phyloP scores from a whole-genome alignment of 495 filamentous ascomycete genomes.

The Aspergillus leporis region DNA sequence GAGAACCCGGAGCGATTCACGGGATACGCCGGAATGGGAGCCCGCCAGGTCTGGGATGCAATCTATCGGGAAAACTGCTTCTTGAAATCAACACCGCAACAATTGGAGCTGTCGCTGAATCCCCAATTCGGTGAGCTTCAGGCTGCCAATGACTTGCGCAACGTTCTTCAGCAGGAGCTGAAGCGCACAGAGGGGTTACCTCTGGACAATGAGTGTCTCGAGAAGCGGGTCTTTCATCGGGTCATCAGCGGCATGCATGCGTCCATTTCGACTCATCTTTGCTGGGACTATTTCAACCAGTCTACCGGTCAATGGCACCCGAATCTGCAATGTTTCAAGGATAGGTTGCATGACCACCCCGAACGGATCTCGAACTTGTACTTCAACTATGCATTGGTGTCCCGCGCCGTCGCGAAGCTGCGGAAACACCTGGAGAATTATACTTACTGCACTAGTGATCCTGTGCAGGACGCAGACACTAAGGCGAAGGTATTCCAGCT shows the following conservation, averaged over 20 bases:
- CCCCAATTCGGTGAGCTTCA: conserved; percentile 44
- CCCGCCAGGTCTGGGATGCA: conserved; percentile 90
- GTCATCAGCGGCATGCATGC: conserved; percentile 97
- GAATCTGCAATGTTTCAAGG: conserved; percentile 86
- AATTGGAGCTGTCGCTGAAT: conserved; percentile 31
- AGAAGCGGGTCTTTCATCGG: conserved; percentile 96
- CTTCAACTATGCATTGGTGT: conserved; percentile 95
- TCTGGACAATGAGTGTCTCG: conserved; percentile 86
- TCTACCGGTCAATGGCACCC: conserved; percentile 93
- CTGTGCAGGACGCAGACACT: conserved; percentile 72
- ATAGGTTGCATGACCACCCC: conserved; percentile 76
- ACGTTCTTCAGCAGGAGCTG: conserved; percentile 72
- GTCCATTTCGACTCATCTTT: conserved; percentile 92
- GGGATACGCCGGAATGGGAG: conserved; percentile 80
- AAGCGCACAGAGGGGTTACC: conserved; percentile 67
- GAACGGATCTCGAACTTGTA: conserved; percentile 96
- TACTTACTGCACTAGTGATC: conserved; percentile 89
- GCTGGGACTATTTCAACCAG: conserved; percentile 95
- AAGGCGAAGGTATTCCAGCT: conserved; percentile 76
- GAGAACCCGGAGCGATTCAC: conserved; percentile 96
- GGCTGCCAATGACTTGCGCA: conserved; percentile 81
- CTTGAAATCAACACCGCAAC: conserved; percentile 58
- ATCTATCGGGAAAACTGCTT: conserved; percentile 99
- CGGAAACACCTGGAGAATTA: conserved; percentile 78
- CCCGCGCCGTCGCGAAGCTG: conserved; percentile 89